Evolutionary conservation across 129 eudicot species (phyloP).

Genomic region (Flaveria ramosissima): DNA sequence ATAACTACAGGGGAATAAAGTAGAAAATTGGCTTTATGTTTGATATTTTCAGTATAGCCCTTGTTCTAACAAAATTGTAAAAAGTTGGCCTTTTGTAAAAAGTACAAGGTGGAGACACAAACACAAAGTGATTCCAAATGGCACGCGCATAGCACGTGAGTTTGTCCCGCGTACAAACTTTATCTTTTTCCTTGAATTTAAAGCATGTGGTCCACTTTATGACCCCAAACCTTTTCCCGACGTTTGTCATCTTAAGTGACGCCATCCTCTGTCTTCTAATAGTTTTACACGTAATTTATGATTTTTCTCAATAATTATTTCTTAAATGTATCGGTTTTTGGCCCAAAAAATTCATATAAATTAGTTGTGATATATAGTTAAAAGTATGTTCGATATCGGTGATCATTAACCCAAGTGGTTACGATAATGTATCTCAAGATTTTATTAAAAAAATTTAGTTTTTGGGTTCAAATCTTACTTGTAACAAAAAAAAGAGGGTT

Average conservation of each 20-base stretch:
- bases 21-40: background rate
- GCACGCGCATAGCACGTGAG: constrained; percentile 49
- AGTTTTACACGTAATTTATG: no score
- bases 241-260: constrained; percentile 39
- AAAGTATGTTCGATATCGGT: no score
- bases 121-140: constrained; percentile 27
- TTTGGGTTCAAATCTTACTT: no score
- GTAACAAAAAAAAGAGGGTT: no score
- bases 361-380: no score
- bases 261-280: constrained; percentile 9
- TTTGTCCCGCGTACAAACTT: constrained; percentile 32
- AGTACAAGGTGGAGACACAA: constrained; percentile 23
- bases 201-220: constrained; percentile 53
- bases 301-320: no score
- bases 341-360: no score
- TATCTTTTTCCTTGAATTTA: constrained; percentile 39
- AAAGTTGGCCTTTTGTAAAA: constrained; percentile 4
- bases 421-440: no score
- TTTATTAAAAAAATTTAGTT: no score
- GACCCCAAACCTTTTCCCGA: constrained; percentile 44
- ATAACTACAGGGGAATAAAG: background rate
- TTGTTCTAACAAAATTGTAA: background rate
- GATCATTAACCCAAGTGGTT: no score
- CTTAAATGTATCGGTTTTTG: no score
- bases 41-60: constrained; percentile 23